phyloP scores from a whole-genome alignment of 2,329 filamentous ascomycete species.

The Lachnellula arida region DNA sequence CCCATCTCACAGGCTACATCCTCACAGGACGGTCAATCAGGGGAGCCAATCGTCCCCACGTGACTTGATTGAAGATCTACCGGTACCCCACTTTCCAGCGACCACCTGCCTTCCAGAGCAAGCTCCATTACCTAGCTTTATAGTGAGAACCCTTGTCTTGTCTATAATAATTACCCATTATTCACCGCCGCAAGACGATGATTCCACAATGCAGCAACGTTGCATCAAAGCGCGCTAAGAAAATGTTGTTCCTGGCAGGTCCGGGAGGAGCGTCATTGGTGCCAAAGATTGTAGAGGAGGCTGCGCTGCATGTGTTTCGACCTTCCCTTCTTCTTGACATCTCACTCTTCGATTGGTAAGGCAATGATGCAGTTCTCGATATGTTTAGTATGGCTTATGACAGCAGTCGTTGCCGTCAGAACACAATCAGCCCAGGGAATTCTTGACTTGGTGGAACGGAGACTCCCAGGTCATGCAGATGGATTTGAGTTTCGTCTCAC shows the following conservation, averaged over 20 bases:
- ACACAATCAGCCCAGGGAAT: constrained; percentile 17
- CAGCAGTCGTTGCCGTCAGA: neutral
- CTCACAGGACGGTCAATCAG: neutral
- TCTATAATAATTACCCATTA: neutral
- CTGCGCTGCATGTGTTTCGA: neutral
- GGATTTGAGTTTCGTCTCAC: constrained; percentile 16
- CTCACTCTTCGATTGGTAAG: too few relatives aligned
- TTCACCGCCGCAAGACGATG: neutral
- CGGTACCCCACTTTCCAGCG: neutral
- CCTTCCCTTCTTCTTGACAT: too few relatives aligned
- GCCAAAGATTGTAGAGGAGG: neutral
- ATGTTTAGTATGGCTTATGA: neutral
- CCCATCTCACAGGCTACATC: neutral
- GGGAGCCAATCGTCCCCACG: neutral
- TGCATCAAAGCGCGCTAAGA: neutral
- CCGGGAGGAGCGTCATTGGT: neutral
- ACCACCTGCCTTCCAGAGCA: neutral
- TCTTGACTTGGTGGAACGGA: constrained; percentile 13
- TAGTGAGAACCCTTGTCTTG: neutral
- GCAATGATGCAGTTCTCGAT: neutral
- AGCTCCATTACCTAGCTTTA: too few relatives aligned
- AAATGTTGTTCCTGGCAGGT: neutral
- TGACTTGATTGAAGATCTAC: neutral
- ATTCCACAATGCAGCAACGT: constrained; percentile 1
- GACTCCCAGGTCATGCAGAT: constrained; percentile 19